Conservation (phyloP, 2,329 filamentous ascomycete genomes). For the Leptoxyphium fumago region DNA sequence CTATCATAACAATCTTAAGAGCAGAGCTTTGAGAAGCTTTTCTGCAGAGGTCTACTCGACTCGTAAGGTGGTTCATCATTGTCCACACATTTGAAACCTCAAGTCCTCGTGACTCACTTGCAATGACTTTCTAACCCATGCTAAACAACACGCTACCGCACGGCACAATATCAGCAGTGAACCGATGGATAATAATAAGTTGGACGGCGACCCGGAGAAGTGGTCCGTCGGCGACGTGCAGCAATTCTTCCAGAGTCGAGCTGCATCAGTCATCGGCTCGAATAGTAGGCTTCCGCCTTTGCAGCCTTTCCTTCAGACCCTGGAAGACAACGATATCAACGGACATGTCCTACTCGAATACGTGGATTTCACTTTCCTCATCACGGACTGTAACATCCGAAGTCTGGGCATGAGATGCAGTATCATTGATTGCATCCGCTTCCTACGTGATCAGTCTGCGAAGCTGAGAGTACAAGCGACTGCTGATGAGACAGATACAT, state of each 20-base stretch:
- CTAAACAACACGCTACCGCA: too few species aligned
- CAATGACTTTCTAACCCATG: too few species aligned
- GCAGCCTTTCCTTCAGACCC: slow-evolving; percentile 34
- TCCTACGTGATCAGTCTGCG: slow-evolving; percentile 34
- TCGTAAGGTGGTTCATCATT: too few species aligned
- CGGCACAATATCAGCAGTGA: too few species aligned
- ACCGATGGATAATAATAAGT: slow-evolving; percentile 2
- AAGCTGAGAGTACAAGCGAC: neutral
- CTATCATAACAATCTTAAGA: too few species aligned
- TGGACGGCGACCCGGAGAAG: slow-evolving; percentile 49
- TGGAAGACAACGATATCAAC: slow-evolving; percentile 50
- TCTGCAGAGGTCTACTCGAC: too few species aligned
- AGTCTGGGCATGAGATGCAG: slow-evolving; percentile 43
- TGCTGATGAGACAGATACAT: neutral
- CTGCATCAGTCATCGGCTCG: slow-evolving; percentile 6
- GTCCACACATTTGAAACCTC: too few species aligned
- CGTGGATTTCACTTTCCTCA: slow-evolving; percentile 33
- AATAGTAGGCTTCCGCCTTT: slow-evolving; percentile 36
- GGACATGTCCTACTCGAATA: slow-evolving; percentile 49
- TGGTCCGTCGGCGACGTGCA: slow-evolving; percentile 60
- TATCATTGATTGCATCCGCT: slow-evolving; percentile 42
- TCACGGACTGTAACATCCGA: slow-evolving; percentile 43
- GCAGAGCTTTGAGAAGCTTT: too few species aligned
- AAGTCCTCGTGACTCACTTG: too few species aligned
- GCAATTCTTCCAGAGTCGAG: slow-evolving; percentile 44